phyloP scores from a whole-genome alignment of 345 rosid species.

The Salix dunnii region DNA sequence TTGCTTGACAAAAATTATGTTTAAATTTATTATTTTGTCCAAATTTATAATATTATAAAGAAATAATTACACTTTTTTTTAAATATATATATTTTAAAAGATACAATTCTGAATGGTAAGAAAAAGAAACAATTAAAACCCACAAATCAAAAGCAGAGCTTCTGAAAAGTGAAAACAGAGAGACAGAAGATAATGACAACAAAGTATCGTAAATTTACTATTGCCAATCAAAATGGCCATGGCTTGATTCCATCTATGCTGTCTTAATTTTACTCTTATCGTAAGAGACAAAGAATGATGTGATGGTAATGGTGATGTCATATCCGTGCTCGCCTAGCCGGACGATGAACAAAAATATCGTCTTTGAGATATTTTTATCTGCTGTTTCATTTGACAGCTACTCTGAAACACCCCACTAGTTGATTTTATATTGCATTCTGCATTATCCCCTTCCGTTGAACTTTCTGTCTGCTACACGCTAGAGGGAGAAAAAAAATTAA shows the following conservation, averaged over 20 bases:
- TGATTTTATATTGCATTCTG: neutral
- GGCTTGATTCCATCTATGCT: neutral
- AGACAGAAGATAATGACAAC: neutral
- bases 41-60: too few species aligned
- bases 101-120: too few species aligned
- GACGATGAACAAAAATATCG: neutral
- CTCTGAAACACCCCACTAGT: slow-evolving; percentile 6
- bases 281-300: neutral
- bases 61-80: too few species aligned
- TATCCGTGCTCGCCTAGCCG: neutral
- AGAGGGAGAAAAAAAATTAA: too few species aligned
- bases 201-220: neutral
- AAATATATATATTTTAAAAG: too few species aligned
- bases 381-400: neutral
- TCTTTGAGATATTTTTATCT: neutral
- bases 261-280: neutral
- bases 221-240: neutral
- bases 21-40: too few species aligned
- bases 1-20: too few species aligned
- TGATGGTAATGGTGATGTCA: neutral
- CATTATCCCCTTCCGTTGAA: neutral
- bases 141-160: neutral
- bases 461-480: neutral
- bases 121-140: too few species aligned
- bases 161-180: neutral